These are phyloP conservation scores for Sclerotinia sclerotiorum DNA, from an alignment of 2,329 filamentous ascomycete species.

Conservation along the genomic window DNA sequence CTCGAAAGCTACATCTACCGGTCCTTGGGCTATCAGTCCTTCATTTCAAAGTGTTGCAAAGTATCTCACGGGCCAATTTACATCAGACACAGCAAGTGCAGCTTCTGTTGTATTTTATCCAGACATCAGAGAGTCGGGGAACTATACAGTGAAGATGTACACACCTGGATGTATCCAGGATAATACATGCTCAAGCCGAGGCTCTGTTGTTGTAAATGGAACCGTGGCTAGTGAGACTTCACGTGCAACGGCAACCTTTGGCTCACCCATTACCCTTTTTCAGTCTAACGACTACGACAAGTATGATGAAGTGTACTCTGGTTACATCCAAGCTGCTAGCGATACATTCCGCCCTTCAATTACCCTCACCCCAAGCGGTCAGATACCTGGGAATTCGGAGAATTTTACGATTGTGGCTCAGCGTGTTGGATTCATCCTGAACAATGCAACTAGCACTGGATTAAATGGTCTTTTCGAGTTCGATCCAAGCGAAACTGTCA, in stretches of 20 bases:
- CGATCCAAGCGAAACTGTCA: slow-evolving; percentile 61
- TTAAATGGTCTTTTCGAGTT: slow-evolving; percentile 92
- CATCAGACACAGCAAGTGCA: slow-evolving; percentile 47
- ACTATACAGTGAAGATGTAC: slow-evolving; percentile 88
- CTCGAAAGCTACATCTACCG: slow-evolving; percentile 68
- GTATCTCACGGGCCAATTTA: slow-evolving; percentile 70
- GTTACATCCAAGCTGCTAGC: slow-evolving; percentile 74
- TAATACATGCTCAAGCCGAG: slow-evolving; percentile 71
- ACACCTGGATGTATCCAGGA: slow-evolving; percentile 89
- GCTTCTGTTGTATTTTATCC: slow-evolving; percentile 77
- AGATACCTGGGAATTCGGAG: slow-evolving; percentile 54
- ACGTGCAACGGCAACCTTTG: slow-evolving; percentile 48
- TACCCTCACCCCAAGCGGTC: slow-evolving; percentile 68
- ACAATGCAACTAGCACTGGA: slow-evolving; percentile 68
- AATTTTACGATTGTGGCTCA: slow-evolving; percentile 84
- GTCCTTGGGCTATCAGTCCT: slow-evolving; percentile 70
- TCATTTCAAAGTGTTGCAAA: slow-evolving; percentile 69
- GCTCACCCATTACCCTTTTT: slow-evolving; percentile 56
- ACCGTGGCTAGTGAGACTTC: slow-evolving; percentile 57
- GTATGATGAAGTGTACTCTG: slow-evolving; percentile 89
- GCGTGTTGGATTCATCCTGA: slow-evolving; percentile 73
- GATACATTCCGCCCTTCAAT: slow-evolving; percentile 75
- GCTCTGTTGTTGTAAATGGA: slow-evolving; percentile 78
- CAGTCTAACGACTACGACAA: slow-evolving; percentile 98
- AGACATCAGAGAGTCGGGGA: slow-evolving; percentile 82